Evolutionary conservation across 228 moss, liverwort and hornwort genomes (phyloP).

Genomic region (Sphagnum fallax): DNA sequence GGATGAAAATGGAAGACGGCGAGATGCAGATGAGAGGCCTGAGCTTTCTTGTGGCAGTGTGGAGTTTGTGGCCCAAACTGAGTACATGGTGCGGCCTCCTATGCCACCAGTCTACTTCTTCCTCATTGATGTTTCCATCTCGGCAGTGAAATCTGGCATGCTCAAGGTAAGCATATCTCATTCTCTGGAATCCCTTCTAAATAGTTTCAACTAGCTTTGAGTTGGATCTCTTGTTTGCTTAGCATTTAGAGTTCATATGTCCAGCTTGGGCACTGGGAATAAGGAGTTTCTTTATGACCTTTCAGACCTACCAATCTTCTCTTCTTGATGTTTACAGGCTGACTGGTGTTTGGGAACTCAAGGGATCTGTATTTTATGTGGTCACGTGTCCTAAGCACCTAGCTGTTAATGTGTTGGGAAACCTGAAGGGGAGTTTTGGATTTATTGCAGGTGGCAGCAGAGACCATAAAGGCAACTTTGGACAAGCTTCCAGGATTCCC

Average conservation of each 20-base stretch:
- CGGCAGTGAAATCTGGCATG: slow-evolving; percentile 93
- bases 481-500: slow-evolving; percentile 88
- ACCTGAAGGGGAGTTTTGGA: too few relatives aligned
- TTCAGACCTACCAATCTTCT: too few relatives aligned
- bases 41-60: slow-evolving; percentile 92
- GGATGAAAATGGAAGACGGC: slow-evolving; percentile 85
- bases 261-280: too few relatives aligned
- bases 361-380: too few relatives aligned
- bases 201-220: neutral
- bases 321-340: too few relatives aligned
- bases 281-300: too few relatives aligned
- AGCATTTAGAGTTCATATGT: neutral
- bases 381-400: too few relatives aligned
- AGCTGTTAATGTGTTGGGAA: too few relatives aligned
- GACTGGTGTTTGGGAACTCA: too few relatives aligned
- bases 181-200: neutral
- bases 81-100: slow-evolving; percentile 99
- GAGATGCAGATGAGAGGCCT: slow-evolving; percentile 74
- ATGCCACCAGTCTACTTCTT: slow-evolving; percentile 99
- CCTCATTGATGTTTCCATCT: slow-evolving; percentile 77
- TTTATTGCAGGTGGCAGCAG: slow-evolving; percentile 64
- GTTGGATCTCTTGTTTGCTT: neutral
- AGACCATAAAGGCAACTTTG: slow-evolving; percentile 76
- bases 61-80: slow-evolving; percentile 83
- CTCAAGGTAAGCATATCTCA: slow-evolving; percentile 56